These are phyloP conservation scores for Lodderomyces theae DNA, from an alignment of 1,139 yeast species.

Conservation along the genomic window DNA sequence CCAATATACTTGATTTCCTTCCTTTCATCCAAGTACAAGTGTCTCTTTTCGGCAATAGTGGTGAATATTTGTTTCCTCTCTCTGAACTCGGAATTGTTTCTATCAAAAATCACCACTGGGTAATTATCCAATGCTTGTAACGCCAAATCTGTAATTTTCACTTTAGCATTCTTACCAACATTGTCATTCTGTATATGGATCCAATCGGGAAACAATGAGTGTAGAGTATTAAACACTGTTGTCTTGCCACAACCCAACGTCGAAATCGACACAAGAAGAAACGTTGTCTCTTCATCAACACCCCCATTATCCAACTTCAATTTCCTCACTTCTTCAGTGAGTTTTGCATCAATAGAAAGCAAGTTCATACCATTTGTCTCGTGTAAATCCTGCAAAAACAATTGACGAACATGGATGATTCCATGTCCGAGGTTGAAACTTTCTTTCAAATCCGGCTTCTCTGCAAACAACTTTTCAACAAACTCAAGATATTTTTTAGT, in stretches of 20 bases:
- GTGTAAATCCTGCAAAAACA: constrained; percentile 50
- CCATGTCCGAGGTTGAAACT: constrained; percentile 61
- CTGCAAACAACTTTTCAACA: constrained; percentile 51
- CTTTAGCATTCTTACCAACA: constrained; percentile 48
- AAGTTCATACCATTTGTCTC: constrained; percentile 34
- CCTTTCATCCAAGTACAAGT: constrained; percentile 31
- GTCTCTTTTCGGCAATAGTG: constrained; percentile 44
- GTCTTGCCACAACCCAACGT: constrained; percentile 97
- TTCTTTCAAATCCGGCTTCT: constrained; percentile 43
- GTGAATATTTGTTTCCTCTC: constrained; percentile 70
- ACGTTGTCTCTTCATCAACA: constrained; percentile 35
- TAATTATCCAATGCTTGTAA: constrained; percentile 35
- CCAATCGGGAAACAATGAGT: constrained; percentile 59
- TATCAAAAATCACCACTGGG: constrained; percentile 66
- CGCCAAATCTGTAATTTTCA: constrained; percentile 52
- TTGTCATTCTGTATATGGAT: constrained; percentile 86
- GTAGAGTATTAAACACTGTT: constrained; percentile 65
- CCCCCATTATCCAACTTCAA: constrained; percentile 12
- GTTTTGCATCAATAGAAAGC: constrained; percentile 22
- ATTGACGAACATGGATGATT: constrained; percentile 66
- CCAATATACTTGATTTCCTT: constrained; percentile 53
- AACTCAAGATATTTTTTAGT: constrained; percentile 70
- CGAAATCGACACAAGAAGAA: constrained; percentile 76
- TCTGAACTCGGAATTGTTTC: constrained; percentile 72
- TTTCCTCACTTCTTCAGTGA: constrained; percentile 15